Base-by-base conservation (phyloP, 2,329 filamentous ascomycete genomes). In the Taxawa tesnikishii region DNA sequence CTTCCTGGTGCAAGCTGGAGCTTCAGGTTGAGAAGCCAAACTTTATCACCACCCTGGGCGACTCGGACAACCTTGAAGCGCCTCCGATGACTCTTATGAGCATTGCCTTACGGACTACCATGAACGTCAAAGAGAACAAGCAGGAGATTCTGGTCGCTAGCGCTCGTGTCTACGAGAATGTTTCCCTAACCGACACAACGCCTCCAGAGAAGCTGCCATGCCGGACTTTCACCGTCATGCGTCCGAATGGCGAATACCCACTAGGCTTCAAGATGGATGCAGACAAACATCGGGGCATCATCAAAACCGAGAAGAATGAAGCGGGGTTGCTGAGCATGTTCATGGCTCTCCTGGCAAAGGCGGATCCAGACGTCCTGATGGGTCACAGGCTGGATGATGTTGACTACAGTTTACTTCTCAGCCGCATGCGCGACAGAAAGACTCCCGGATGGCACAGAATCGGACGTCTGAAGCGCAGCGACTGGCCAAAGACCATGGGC, bases 371-470 rank as follows among this genome's bases (percentile, higher is more conserved):
- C 62, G 85, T 94, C 17, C 72, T 98, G 21, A 70, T 96, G 43
- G 90, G 90, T 9, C 88, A 98, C 55, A 81, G 93, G 48, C 70
- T 98, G n/a, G 90, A 98, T 55, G 90, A 93, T 47, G 85, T 94
- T 4, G 90, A 98, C 53, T 93, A 93, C 54, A 92, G 85, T 44
- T 77, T 94, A 35, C 65, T 98, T 8, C 65, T 98, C 15, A 93
- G 75, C 52, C 78, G 90, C 31, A 65, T 98, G 45, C 76, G 83
- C 39, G 83, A 93, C 50, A 87, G 81, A 58, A 96, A 88, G 57
- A 90, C 83, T 0, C 83, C 83, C 11, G 83, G 87, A 38, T 98
- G 90, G 88, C 92, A 93, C 41, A 76, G 88, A 14, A 81, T 98
- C 34, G 90, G 90, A 32, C 73, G 90, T 36, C 64, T 98, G 45